Conservation (phyloP, 306 rosid genomes). For the Quillaja saponaria region DNA sequence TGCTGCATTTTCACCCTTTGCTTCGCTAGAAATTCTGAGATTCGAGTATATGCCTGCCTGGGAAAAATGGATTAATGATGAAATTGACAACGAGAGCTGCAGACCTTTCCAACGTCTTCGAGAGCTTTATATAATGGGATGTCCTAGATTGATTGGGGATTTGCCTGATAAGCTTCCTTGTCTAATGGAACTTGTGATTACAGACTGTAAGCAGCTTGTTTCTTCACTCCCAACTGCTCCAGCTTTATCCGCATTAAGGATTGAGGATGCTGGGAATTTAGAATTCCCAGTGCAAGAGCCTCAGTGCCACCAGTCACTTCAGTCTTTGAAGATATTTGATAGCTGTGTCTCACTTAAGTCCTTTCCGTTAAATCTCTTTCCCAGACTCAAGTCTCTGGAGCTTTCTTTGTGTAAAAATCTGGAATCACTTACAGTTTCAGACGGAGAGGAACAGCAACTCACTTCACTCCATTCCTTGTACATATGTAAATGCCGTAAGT, state of each 20-base stretch:
- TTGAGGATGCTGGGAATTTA: slow-evolving; percentile 15
- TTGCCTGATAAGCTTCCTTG: no score
- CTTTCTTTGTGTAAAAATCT: slow-evolving; percentile 14
- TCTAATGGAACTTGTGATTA: no score
- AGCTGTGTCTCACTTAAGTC: slow-evolving; percentile 22
- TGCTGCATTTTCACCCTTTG: slow-evolving; percentile 11
- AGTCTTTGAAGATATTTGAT: slow-evolving; percentile 19
- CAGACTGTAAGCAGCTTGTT: slow-evolving; percentile 18
- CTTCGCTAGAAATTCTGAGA: slow-evolving; percentile 26
- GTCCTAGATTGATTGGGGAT: no score
- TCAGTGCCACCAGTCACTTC: slow-evolving; percentile 6
- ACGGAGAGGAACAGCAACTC: neutral
- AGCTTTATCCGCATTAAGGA: slow-evolving; percentile 3
- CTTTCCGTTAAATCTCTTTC: slow-evolving; percentile 31
- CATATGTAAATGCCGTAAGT: slow-evolving; percentile 18
- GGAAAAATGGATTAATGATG: slow-evolving; percentile 32
- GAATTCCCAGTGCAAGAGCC: slow-evolving; percentile 1
- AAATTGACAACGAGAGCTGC: neutral
- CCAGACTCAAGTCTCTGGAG: slow-evolving; percentile 18
- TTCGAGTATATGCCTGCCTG: slow-evolving; percentile 27
- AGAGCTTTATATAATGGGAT: slow-evolving; percentile 2
- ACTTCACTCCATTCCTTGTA: slow-evolving; percentile 1
- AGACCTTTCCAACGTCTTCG: slow-evolving; percentile 27
- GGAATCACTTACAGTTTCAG: slow-evolving; percentile 5
- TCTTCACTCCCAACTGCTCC: slow-evolving; percentile 29